These are phyloP conservation scores for Medicago ruthenica DNA, from an alignment of 306 rosid genomes.

Conservation along the genomic window DNA sequence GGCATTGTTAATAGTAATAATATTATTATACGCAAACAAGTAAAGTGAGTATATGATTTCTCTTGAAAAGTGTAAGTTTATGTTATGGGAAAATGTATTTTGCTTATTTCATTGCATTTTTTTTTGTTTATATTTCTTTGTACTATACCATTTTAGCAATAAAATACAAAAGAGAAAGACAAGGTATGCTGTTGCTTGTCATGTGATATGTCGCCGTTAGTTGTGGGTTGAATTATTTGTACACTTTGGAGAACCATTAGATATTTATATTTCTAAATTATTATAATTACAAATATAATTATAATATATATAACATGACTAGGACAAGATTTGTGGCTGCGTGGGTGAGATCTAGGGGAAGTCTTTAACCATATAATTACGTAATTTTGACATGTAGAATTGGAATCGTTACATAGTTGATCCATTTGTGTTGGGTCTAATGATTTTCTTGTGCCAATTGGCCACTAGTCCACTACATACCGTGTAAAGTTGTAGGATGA, in stretches of 20 bases:
- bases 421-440: constrained; percentile 33
- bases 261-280: constrained; percentile 2
- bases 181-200: constrained; percentile 36
- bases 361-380: constrained; percentile 27
- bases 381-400: constrained; percentile 42
- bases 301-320: background rate
- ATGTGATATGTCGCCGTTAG: constrained; percentile 44
- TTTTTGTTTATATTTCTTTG: constrained; percentile 31
- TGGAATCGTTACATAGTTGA: background rate
- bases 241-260: constrained; percentile 22
- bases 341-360: constrained; percentile 25
- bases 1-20: constrained; percentile 40
- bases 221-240: constrained; percentile 12
- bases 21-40: constrained; percentile 27
- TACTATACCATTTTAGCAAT: constrained; percentile 27
- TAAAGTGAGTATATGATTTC: constrained; percentile 31
- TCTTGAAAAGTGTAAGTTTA: constrained; percentile 42
- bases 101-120: constrained; percentile 24
- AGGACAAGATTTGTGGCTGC: constrained; percentile 26
- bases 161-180: constrained; percentile 35
- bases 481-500: background rate
- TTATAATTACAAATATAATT: background rate
- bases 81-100: constrained; percentile 34
- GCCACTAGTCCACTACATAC: constrained; percentile 30
- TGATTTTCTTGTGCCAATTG: constrained; percentile 11